Base-by-base conservation (phyloP, 2,329 filamentous ascomycete species). In the Teratosphaeria viscida region DNA sequence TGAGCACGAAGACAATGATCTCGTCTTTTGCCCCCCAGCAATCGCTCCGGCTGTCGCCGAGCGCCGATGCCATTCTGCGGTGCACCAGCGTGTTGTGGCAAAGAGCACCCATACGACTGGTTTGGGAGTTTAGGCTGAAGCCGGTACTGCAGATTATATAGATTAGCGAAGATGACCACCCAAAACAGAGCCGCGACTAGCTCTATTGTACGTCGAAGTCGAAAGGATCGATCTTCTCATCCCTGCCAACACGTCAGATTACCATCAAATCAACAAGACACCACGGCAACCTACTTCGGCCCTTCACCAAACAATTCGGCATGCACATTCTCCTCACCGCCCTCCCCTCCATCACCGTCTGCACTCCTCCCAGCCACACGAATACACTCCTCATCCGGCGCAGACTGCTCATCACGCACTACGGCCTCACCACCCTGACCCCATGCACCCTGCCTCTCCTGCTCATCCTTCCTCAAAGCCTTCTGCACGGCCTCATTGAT, bases 401-500 rank as follows among this genome's bases (percentile, higher is more conserved):
- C 52, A 12, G 34, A 34, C 35, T 54, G 19, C n/a, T 59, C 35
- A 16, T 49, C 57, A 39, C 12, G 14, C 2, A 19, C 19, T 2
- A 11, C 19, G n/a, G 2, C 11, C 19, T 23, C 43, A 23, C n/a
- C 3, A 49, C 10, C 19, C 43, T 23, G 16, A 49, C 16, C 2
- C 4, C n/a, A 5, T n/a, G n/a, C 19, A 49, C 43, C 43, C 49
- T 32, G 29, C 29, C 29, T 32, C 29, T n/a, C 11, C 37, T 43
- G 12, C 37, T 19, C 55, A n/a, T 14, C 55, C 53, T 23, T 39
- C 43, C 32, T 62, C 52, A 56, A 54, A 19, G 62, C 16, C 61
- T 63, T 55, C 55, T 58, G 39, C 52, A 58, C 57, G 5, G 60
- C 63, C 53, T 60, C 62, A 12, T 34, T 49, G 52, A 64, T 64